A percentile compares a stretch with the other conserved stretches of the same genome.
Evolutionary conservation across 1,284 basidiomycete genomes (phyloP).

Genomic region (Hymenochaete sp.): DNA sequence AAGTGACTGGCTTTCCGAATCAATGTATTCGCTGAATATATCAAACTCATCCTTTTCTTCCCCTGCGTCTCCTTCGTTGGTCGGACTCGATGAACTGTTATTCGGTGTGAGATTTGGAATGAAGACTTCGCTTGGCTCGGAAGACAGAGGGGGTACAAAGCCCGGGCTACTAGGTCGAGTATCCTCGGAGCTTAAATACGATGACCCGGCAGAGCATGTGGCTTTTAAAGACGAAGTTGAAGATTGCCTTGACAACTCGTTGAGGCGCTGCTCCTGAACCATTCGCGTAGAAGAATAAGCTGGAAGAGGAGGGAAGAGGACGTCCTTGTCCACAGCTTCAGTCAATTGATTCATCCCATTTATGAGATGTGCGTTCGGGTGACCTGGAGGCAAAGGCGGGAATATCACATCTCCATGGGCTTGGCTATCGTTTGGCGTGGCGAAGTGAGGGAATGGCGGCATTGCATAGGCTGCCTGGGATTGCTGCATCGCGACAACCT

Average conservation of each 20-base stretch:
- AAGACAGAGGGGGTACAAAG: slow-evolving; percentile 21
- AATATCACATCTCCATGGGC: slow-evolving; percentile 28
- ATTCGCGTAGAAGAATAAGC: slow-evolving; percentile 32
- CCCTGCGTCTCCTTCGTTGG: not conserved
- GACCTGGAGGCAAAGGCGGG: slow-evolving; percentile 44
- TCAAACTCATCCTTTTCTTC: slow-evolving; percentile 5
- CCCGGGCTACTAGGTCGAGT: slow-evolving; percentile 4
- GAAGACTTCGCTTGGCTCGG: slow-evolving; percentile 21
- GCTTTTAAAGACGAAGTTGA: slow-evolving; percentile 20
- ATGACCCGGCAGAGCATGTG: slow-evolving; percentile 19
- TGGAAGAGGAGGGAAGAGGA: slow-evolving; percentile 63
- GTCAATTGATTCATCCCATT: slow-evolving; percentile 31
- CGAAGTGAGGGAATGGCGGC: slow-evolving; percentile 23
- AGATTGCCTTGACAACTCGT: slow-evolving; percentile 20
- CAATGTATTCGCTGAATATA: slow-evolving; percentile 6
- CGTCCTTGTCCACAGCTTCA: slow-evolving; percentile 56
- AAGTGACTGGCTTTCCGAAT: slow-evolving; percentile 3
- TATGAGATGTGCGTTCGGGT: slow-evolving; percentile 45
- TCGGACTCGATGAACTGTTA: slow-evolving; percentile 57
- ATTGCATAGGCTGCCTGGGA: slow-evolving; percentile 3
- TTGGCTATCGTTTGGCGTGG: slow-evolving; percentile 20
- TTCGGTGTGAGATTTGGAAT: slow-evolving; percentile 56
- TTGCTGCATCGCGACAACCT: too few relatives aligned
- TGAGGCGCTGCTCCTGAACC: slow-evolving; percentile 6
- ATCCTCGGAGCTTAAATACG: slow-evolving; percentile 18